phyloP scores from a whole-genome alignment of 345 rosid species.

The Eucalyptus regnans region DNA sequence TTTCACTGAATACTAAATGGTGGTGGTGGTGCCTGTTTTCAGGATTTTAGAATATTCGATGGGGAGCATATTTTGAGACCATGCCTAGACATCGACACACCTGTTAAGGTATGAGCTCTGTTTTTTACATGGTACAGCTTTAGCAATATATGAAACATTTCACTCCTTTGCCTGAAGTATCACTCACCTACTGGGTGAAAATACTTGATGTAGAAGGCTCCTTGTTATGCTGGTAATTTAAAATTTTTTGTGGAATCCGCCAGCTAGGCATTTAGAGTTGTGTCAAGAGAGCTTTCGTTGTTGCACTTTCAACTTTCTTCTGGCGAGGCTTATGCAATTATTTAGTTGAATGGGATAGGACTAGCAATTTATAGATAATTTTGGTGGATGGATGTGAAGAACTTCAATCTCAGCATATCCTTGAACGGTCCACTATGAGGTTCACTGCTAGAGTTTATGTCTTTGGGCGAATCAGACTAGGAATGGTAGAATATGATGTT shows the following conservation, averaged over 20 bases:
- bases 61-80: no score
- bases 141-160: no score
- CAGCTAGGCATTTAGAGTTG: neutral
- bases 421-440: neutral
- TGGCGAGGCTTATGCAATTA: neutral
- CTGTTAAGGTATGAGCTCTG: no score
- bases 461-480: neutral
- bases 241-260: neutral
- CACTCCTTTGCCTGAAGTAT: no score
- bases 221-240: neutral
- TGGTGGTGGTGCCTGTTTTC: neutral
- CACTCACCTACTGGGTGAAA: no score
- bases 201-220: neutral
- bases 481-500: neutral
- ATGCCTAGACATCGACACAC: no score
- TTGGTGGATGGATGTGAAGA: neutral
- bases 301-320: neutral
- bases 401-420: neutral
- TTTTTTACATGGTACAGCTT: no score
- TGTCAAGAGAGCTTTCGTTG: neutral
- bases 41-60: conserved; percentile 79
- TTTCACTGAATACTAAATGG: neutral
- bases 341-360: neutral
- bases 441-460: neutral
- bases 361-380: neutral